Evolutionary conservation across 805 yeast genomes (phyloP).

Genomic region (Metschnikowia drakensbergensis): DNA sequence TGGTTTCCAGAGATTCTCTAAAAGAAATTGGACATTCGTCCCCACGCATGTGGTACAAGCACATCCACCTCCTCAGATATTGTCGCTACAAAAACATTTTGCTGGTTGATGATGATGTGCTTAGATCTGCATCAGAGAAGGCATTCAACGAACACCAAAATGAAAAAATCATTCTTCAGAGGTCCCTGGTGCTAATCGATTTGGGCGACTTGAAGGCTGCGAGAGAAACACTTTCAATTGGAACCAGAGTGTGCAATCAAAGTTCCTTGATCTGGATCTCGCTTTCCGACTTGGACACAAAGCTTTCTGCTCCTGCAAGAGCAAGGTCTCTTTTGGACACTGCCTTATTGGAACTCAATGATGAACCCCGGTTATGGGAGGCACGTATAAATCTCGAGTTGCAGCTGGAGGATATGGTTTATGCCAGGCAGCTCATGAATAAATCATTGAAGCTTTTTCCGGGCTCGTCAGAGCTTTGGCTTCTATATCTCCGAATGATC

Average conservation of each 20-base stretch:
- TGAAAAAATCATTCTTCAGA: slow-evolving; percentile 54
- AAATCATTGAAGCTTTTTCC: slow-evolving; percentile 61
- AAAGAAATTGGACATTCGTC: slow-evolving; percentile 20
- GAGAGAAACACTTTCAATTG: slow-evolving; percentile 45
- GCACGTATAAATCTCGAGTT: slow-evolving; percentile 59
- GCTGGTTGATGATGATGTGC: slow-evolving; percentile 15
- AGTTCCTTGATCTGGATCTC: slow-evolving; percentile 51
- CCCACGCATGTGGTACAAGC: slow-evolving; percentile 59
- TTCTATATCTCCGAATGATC: slow-evolving; percentile 48
- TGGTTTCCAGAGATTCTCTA: slow-evolving; percentile 19
- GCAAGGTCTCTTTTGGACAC: slow-evolving; percentile 74
- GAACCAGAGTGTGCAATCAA: slow-evolving; percentile 46
- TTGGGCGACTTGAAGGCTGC: slow-evolving; percentile 33
- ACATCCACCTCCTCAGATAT: slow-evolving; percentile 49
- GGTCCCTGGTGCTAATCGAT: slow-evolving; percentile 49
- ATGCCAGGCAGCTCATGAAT: slow-evolving; percentile 52
- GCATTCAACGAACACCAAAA: slow-evolving; percentile 50
- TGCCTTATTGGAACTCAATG: slow-evolving; percentile 53
- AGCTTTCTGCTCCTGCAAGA: slow-evolving; percentile 41
- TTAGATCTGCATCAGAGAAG: slow-evolving; percentile 30
- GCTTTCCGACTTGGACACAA: slow-evolving; percentile 43
- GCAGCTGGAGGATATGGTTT: slow-evolving; percentile 42
- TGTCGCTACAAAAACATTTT: slow-evolving; percentile 17
- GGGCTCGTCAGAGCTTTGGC: slow-evolving; percentile 60
- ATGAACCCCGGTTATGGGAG: slow-evolving; percentile 51